phyloP scores from a whole-genome alignment of 1,139 yeast genomes.

The Scheffersomyces parashehatae region DNA sequence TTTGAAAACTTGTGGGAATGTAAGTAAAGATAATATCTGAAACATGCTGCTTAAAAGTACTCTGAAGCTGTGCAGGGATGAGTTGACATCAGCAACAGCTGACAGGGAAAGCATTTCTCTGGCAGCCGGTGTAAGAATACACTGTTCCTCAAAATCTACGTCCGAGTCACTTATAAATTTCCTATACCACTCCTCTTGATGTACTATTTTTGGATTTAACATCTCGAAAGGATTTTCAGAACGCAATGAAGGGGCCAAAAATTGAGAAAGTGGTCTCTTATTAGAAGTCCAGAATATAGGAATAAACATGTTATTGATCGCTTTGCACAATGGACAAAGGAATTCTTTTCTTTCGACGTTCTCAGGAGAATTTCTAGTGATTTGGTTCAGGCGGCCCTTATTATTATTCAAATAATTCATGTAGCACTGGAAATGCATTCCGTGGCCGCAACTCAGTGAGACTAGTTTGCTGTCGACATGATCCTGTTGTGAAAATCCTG shows the following conservation, averaged over 20 bases:
- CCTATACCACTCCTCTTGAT: slow-evolving; percentile 29
- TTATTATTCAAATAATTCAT: slow-evolving; percentile 58
- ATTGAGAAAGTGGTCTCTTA: slow-evolving; percentile 28
- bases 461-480: slow-evolving; percentile 51
- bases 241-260: slow-evolving; percentile 14
- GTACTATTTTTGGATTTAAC: slow-evolving; percentile 14
- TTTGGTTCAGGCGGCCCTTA: slow-evolving; percentile 61
- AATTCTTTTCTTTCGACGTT: slow-evolving; percentile 70
- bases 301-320: slow-evolving; percentile 78
- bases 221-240: slow-evolving; percentile 15
- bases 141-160: slow-evolving; percentile 25
- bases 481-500: slow-evolving; percentile 58
- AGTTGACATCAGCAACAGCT: slow-evolving; percentile 6
- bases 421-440: slow-evolving; percentile 84
- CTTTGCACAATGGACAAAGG: slow-evolving; percentile 88
- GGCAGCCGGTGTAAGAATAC: slow-evolving; percentile 27
- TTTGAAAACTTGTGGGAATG: slow-evolving; percentile 42
- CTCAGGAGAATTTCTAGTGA: slow-evolving; percentile 82
- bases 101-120: slow-evolving; percentile 24
- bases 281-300: slow-evolving; percentile 63
- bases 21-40: slow-evolving; percentile 35
- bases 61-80: slow-evolving; percentile 29
- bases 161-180: slow-evolving; percentile 21
- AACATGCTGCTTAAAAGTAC: slow-evolving; percentile 35
- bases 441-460: slow-evolving; percentile 89